phyloP scores from a whole-genome alignment of 1,284 basidiomycete species.

The Pascua sp. region DNA sequence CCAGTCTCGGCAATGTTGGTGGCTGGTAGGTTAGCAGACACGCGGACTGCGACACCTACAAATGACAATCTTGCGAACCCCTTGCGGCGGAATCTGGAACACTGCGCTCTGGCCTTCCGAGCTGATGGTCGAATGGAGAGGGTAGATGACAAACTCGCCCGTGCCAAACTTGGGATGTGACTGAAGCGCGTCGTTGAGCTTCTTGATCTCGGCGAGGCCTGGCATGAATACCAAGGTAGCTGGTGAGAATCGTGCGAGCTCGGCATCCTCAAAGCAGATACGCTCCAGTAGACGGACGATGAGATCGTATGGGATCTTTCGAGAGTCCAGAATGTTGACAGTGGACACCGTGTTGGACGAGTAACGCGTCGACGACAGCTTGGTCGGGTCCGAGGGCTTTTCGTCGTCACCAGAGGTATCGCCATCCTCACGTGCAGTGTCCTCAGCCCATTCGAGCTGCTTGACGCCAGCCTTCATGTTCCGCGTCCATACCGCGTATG shows the following conservation, averaged over 20 bases:
- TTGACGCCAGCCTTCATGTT: constrained; percentile 46
- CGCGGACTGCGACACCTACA: constrained; percentile 53
- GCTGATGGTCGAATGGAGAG: constrained; percentile 89
- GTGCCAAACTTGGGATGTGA: constrained; percentile 74
- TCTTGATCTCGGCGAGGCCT: constrained; percentile 84
- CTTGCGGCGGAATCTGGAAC: constrained; percentile 77
- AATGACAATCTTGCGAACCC: constrained; percentile 82
- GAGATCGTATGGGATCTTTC: constrained; percentile 83
- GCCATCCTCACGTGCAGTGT: constrained; percentile 63
- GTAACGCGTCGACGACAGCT: constrained; percentile 52
- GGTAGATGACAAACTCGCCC: constrained; percentile 71
- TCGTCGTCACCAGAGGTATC: constrained; percentile 43
- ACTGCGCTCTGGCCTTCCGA: constrained; percentile 87
- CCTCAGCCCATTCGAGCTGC: constrained; percentile 69
- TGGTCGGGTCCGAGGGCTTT: constrained; percentile 36
- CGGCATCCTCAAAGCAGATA: constrained; percentile 69
- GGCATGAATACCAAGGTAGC: constrained; percentile 94
- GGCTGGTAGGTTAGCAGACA: constrained; percentile 50
- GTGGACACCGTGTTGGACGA: constrained; percentile 71
- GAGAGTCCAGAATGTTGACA: constrained; percentile 82
- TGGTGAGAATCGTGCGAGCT: constrained; percentile 58
- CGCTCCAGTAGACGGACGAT: constrained; percentile 80
- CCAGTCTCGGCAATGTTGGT: constrained; percentile 79
- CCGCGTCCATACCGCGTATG: constrained; percentile 68
- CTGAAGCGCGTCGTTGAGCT: constrained; percentile 74